These are phyloP conservation scores for Rhodotorula glutinis DNA, from an alignment of 1,284 basidiomycete species.

Conservation along the genomic window DNA sequence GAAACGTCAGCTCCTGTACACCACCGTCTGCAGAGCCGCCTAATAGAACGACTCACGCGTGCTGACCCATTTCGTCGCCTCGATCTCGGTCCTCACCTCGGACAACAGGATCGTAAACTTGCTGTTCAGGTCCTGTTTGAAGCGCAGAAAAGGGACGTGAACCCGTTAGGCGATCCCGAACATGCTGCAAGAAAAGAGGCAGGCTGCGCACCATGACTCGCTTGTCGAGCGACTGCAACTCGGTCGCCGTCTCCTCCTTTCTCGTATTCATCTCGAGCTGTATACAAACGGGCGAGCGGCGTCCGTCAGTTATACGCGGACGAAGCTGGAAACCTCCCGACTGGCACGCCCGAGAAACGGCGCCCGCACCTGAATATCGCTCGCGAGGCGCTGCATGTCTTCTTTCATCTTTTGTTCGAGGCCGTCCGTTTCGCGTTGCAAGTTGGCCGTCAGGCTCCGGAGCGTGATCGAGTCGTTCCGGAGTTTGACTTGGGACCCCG, in stretches of 20 bases:
- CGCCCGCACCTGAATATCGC: constrained; percentile 59
- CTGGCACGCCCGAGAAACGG: too few relatives aligned
- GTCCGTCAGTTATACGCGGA: not conserved
- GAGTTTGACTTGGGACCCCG: constrained; percentile 77
- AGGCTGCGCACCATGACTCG: constrained; percentile 69
- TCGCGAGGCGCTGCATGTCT: constrained; percentile 80
- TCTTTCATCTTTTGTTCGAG: constrained; percentile 91
- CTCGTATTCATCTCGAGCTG: constrained; percentile 94
- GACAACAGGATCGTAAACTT: constrained; percentile 79
- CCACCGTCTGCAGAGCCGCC: too few relatives aligned
- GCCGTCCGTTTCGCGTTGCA: constrained; percentile 83
- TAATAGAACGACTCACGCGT: constrained; percentile 29
- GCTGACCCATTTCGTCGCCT: constrained; percentile 43
- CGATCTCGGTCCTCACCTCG: constrained; percentile 61
- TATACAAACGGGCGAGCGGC: constrained; percentile 50
- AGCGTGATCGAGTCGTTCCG: constrained; percentile 82
- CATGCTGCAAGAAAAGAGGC: too few relatives aligned
- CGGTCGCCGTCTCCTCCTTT: constrained; percentile 86
- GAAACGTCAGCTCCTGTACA: too few relatives aligned
- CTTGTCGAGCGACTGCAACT: constrained; percentile 82
- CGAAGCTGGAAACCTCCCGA: too few relatives aligned
- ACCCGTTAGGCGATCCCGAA: not conserved
- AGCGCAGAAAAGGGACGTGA: too few relatives aligned
- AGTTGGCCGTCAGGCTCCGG: constrained; percentile 66
- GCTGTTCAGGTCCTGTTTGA: constrained; percentile 70